Evolutionary conservation across 169 alveolate genomes (phyloP).

Genomic region (Plasmodium adleri): DNA sequence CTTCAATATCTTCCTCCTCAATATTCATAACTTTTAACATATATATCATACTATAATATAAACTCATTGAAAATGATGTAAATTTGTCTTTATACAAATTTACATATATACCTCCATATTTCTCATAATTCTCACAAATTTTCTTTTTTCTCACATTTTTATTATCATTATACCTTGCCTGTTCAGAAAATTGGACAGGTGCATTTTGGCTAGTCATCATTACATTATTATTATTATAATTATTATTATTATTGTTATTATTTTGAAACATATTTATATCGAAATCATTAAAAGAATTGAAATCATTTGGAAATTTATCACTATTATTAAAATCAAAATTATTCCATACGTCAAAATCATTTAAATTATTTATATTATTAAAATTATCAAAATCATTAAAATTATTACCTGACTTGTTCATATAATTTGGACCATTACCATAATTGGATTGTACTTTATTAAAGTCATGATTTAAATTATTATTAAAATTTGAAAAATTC

Average conservation of each 20-base stretch:
- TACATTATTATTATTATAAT: neutral
- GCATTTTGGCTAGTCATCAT: too few relatives aligned
- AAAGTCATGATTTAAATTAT: slow-evolving; percentile 1
- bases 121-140: slow-evolving; percentile 14
- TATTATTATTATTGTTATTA: neutral
- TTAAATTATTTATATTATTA: neutral
- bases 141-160: neutral
- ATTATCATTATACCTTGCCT: neutral
- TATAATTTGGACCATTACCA: too few relatives aligned
- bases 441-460: neutral
- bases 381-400: neutral
- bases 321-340: slow-evolving; percentile 8
- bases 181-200: too few relatives aligned
- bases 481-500: slow-evolving; percentile 32
- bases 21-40: slow-evolving; percentile 56
- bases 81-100: slow-evolving; percentile 62
- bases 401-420: neutral
- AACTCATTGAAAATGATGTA: slow-evolving; percentile 72
- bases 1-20: slow-evolving; percentile 67
- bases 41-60: slow-evolving; percentile 60
- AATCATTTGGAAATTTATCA: neutral
- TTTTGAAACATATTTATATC: neutral
- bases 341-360: slow-evolving; percentile 1
- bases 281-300: slow-evolving; percentile 14
- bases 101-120: slow-evolving; percentile 74